phyloP scores from a whole-genome alignment of 192 early-diverging fungal species.

The Phlyctochytrium arcticum region DNA sequence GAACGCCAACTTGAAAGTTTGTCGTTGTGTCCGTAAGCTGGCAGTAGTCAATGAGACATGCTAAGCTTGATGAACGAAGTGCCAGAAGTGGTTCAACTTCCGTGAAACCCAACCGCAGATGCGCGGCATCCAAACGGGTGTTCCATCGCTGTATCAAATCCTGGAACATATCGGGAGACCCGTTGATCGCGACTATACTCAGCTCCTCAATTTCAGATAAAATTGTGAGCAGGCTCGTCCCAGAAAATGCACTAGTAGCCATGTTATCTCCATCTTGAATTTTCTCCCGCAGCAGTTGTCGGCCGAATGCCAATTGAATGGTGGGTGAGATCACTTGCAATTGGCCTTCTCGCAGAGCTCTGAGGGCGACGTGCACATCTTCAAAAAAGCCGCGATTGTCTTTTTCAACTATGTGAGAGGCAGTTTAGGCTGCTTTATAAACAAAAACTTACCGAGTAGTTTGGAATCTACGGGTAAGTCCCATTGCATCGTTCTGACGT shows the following conservation, averaged over 20 bases:
- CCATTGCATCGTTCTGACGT: neutral
- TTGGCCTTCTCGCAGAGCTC: too few species aligned
- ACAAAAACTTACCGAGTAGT: too few species aligned
- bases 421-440: too few species aligned
- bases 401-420: too few species aligned
- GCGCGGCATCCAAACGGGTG: neutral
- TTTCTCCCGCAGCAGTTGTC: too few species aligned
- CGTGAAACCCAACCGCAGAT: slow-evolving; percentile 11
- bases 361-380: too few species aligned
- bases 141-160: slow-evolving; percentile 23
- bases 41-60: slow-evolving; percentile 5
- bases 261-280: too few species aligned
- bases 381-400: too few species aligned
- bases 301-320: too few species aligned
- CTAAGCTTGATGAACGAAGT: slow-evolving; percentile 9
- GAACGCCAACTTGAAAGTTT: neutral
- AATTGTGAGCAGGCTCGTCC: slow-evolving; percentile 7
- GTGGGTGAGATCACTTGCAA: too few species aligned
- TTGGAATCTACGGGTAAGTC: too few species aligned
- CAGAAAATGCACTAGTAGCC: slow-evolving; percentile 3
- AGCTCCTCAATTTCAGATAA: slow-evolving; percentile 23
- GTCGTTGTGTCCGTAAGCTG: neutral
- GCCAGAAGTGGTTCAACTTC: slow-evolving; percentile 31
- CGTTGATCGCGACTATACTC: neutral
- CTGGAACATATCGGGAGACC: neutral